Conservation (phyloP, 176 grass and related monocot species). For the Thalia dealbata region DNA sequence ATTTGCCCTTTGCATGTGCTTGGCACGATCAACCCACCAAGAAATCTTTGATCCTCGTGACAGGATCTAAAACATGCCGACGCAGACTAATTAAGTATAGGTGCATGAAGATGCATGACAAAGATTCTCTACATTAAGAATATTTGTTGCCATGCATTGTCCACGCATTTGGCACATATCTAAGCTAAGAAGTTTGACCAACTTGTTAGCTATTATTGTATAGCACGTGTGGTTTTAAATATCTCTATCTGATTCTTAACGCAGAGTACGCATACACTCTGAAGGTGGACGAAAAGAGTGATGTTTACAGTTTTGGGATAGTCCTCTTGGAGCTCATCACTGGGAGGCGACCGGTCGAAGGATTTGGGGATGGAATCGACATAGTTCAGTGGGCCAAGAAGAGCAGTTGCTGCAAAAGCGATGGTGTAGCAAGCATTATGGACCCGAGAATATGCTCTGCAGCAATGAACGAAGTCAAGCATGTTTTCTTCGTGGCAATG, state of each 20-base stretch:
- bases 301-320: conserved; percentile 86
- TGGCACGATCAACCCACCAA: background rate
- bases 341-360: conserved; percentile 46
- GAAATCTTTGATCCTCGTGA: no score
- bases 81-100: no score
- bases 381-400: conserved; percentile 83
- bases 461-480: conserved; percentile 52
- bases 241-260: background rate
- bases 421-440: conserved; percentile 29
- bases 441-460: conserved; percentile 37
- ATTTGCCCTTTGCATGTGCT: background rate
- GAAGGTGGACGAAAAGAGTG: conserved; percentile 82
- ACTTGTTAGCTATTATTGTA: no score
- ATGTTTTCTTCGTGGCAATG: conserved; percentile 83
- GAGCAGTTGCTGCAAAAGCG: conserved; percentile 33
- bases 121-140: background rate
- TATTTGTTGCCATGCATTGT: background rate
- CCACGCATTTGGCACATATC: no score
- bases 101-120: background rate
- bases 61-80: no score
- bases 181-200: no score
- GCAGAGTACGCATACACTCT: conserved; percentile 90
- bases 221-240: no score
- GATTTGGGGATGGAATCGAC: conserved; percentile 76
- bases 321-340: conserved; percentile 85